Evolutionary conservation across 179 eudicot genomes (phyloP), one percentile per base, ranked within the genome.

Genomic region (Corrigiola litoralis): DNA sequence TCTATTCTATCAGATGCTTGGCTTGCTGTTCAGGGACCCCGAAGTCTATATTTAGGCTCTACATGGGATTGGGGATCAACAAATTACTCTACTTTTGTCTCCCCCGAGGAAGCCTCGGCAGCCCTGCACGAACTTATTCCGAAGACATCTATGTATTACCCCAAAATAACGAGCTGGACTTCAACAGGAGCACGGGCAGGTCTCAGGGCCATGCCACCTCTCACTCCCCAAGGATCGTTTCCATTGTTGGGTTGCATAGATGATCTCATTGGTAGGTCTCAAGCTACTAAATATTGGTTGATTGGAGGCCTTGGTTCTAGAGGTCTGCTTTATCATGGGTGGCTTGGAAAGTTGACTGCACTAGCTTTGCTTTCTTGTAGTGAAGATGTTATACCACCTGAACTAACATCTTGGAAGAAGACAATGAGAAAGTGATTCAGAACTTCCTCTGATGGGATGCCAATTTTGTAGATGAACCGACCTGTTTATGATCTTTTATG

Each of bases 1-100:
- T 88, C 97, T 32, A 85, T 95, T 56, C 78, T 95, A 52, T 95
- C 99, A 49, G 99, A 91, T 73, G 99, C 87, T 18, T 95, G 99
- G 99, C 76, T 91, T 28, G 85, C 96, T 51, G 72, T 85, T 10
- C 95, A 87, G 50, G 87, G 92, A 18, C 81, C 88, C 53, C 88
- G 80, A n/a, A 71, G 67, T 67, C 52, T 90, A 46, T 65, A 72
- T 73, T 8, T 95, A 60, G 99, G 99, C 37, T 85, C 99, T 16
- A 95, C 99, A 58, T 91, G 99, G 99, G 90, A 95, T 47, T 95
- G 99, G 99, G 85, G 75, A 21, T 95, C 99, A 0, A 76, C 69
- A 23, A 85, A 95, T 77, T 78, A 74, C 75, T 88, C 95, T 17
- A 70, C 84, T 14, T 17, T 32, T 16, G 97, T 87, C 61, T 61